These are phyloP conservation scores for Beauveria bassiana DNA, from an alignment of 2,329 filamentous ascomycete genomes.

Conservation along the genomic window DNA sequence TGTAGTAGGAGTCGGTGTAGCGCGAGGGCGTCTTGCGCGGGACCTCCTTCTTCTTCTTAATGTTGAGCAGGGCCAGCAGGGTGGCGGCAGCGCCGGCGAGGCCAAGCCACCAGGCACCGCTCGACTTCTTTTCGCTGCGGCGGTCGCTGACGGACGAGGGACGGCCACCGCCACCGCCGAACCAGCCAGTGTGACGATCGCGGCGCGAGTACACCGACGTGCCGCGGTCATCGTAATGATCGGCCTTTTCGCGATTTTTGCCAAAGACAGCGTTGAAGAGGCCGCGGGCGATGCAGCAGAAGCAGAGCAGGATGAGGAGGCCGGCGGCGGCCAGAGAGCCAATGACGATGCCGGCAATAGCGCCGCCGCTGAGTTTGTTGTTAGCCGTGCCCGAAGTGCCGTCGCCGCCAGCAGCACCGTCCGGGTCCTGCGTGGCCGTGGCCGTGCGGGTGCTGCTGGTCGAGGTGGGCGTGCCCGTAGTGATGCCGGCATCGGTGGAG, in stretches of 20 bases:
- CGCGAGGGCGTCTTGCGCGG: slow-evolving; percentile 31
- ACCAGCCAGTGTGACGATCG: slow-evolving; percentile 50
- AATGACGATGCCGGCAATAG: slow-evolving; percentile 75
- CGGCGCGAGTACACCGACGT: slow-evolving; percentile 40
- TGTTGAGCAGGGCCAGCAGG: slow-evolving; percentile 45
- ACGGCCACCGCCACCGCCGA: slow-evolving; percentile 36
- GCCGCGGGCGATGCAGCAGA: slow-evolving; percentile 62
- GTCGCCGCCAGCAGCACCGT: slow-evolving; percentile 20
- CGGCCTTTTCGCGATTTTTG: slow-evolving; percentile 47
- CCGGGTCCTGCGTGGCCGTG: slow-evolving; percentile 36
- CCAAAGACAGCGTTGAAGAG: slow-evolving; percentile 59
- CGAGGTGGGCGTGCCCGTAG: slow-evolving; percentile 41
- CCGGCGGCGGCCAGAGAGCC: slow-evolving; percentile 60
- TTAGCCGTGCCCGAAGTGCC: slow-evolving; percentile 30
- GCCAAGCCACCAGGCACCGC: slow-evolving; percentile 45
- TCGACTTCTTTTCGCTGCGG: slow-evolving; percentile 37
- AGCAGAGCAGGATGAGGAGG: slow-evolving; percentile 62
- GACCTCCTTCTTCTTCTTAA: slow-evolving; percentile 38
- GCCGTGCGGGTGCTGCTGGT: slow-evolving; percentile 23
- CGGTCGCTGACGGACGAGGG: slow-evolving; percentile 32
- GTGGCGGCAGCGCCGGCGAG: slow-evolving; percentile 44
- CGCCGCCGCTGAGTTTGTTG: slow-evolving; percentile 55
- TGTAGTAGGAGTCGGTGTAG: slow-evolving; percentile 48
- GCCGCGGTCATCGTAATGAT: slow-evolving; percentile 56
- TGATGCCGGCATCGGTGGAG: slow-evolving; percentile 35